These are phyloP conservation scores for Paramyrothecium sp. DNA, from an alignment of 2,329 filamentous ascomycete species.

Conservation along the genomic window DNA sequence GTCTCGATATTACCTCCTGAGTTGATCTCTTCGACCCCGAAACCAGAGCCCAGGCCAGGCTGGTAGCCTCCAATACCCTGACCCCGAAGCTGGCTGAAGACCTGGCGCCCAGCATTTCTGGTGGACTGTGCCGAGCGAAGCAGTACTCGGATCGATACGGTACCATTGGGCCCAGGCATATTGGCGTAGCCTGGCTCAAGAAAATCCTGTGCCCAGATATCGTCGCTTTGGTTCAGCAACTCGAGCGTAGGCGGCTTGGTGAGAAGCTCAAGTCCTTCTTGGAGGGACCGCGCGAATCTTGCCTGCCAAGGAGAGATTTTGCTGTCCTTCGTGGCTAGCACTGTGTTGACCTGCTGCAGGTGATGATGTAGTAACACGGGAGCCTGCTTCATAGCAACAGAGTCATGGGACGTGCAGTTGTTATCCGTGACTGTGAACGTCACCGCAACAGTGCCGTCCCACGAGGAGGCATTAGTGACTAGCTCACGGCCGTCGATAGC, in stretches of 20 bases:
- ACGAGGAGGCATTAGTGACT: slow-evolving; percentile 12
- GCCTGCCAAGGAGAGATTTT: background rate
- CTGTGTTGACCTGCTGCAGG: slow-evolving; percentile 21
- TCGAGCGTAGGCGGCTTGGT: slow-evolving; percentile 6
- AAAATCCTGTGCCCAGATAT: slow-evolving; percentile 38
- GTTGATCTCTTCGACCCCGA: slow-evolving; percentile 13
- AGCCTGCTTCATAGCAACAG: slow-evolving; percentile 30
- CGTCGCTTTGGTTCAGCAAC: slow-evolving; percentile 18
- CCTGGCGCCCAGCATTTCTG: slow-evolving; percentile 24
- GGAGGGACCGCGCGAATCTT: background rate
- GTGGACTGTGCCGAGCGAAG: slow-evolving; percentile 25
- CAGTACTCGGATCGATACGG: slow-evolving; percentile 29
- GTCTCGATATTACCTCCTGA: slow-evolving; percentile 33
- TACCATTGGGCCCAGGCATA: slow-evolving; percentile 33
- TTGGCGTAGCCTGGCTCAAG: slow-evolving; percentile 35
- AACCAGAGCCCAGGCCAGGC: slow-evolving; percentile 3
- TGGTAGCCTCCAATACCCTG: slow-evolving; percentile 30
- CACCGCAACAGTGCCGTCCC: slow-evolving; percentile 25
- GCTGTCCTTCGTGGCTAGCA: slow-evolving; percentile 19
- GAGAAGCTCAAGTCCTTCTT: background rate
- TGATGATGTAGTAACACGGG: slow-evolving; percentile 37
- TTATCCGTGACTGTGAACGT: slow-evolving; percentile 26
- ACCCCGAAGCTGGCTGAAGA: slow-evolving; percentile 28
- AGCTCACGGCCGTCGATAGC: slow-evolving; percentile 34
- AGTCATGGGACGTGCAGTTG: slow-evolving; percentile 13